Evolutionary conservation across 192 early-diverging fungal genomes (phyloP), one percentile per base, ranked within the genome.

Genomic region (Lobulomyces angularis): DNA sequence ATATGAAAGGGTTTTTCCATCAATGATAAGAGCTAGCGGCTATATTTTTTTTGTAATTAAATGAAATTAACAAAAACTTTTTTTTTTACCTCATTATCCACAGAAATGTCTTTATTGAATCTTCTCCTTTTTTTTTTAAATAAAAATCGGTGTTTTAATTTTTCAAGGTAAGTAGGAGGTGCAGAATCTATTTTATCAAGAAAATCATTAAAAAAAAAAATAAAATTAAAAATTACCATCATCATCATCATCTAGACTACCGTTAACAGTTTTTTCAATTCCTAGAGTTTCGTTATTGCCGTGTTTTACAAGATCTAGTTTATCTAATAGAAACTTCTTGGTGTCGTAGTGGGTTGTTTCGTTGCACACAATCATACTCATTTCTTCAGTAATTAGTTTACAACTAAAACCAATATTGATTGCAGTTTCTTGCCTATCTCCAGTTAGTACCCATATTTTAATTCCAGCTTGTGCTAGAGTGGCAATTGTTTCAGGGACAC

Each of bases 371-470:
- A 98, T 84, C 18, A 98, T 58, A 28, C 80, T 80, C 88, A 94
- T 95, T 40, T 93, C 91, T 49, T 96, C 91, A 35, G 88, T 84
- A 39, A 98, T 77, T 20, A 98, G 66, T 59, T 96, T 94, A 66
- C 89, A 94, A 29, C 81, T 84, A 50, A 90, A 93, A 8, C 90
- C 95, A 63, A 98, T 96, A 58, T 98, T 96, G 65, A 98, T 94
- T 16, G 95, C 94, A 43, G 95, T 98, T 57, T 98, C 95, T 57
- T 96, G 91, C 27, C 89, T 57, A 61, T 98, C 95, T 31, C 95
- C 95, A 8, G 95, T 98, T 53, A 98, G 61, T 5, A 98, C 90
- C 91, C 92, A 97, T 30, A 97, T 79, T 48, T 89, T 86, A 62
- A 97, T 93, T 6, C 88, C 88, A 1, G 91, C 95, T 48, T 84